These are phyloP conservation scores for Persicaria tinctoria DNA, from an alignment of 148 eudicot genomes.

Conservation along the genomic window DNA sequence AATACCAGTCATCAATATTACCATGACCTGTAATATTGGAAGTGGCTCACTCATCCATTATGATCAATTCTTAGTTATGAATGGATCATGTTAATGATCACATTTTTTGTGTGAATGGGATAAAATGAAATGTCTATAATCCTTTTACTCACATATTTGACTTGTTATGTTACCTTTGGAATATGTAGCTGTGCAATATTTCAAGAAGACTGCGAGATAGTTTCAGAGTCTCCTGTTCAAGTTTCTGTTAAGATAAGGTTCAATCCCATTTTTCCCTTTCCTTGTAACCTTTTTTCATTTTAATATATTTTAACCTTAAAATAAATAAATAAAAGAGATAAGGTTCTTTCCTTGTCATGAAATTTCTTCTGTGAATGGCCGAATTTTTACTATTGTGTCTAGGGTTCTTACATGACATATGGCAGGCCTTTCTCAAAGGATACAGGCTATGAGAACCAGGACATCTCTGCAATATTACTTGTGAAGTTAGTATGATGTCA, in stretches of 20 bases:
- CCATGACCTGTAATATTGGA: too few relatives aligned
- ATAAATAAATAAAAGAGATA: constrained; percentile 24
- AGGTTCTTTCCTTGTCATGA: constrained; percentile 34
- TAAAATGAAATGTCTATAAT: background rate
- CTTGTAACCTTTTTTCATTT: background rate
- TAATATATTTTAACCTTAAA: too few relatives aligned
- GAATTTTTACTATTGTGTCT: constrained; percentile 13
- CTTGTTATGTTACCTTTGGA: constrained; percentile 15
- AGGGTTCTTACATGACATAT: constrained; percentile 9
- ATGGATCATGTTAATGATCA: background rate
- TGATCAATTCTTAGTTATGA: too few relatives aligned
- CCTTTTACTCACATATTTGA: constrained; percentile 1
- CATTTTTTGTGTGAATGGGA: background rate
- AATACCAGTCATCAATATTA: too few relatives aligned
- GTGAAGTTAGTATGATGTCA: constrained; percentile 50
- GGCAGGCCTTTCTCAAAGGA: constrained; percentile 91
- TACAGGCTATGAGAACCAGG: constrained; percentile 76
- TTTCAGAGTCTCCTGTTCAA: constrained; percentile 66
- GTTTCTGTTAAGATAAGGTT: constrained; percentile 78
- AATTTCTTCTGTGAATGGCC: constrained; percentile 1
- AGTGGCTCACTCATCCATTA: too few relatives aligned
- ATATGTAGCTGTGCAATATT: constrained; percentile 82
- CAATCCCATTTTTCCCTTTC: background rate
- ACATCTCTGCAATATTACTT: constrained; percentile 73
- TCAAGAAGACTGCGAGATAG: constrained; percentile 79